These are phyloP conservation scores for Biscutella laevigata DNA, from an alignment of 441 rosid species.

Conservation along the genomic window DNA sequence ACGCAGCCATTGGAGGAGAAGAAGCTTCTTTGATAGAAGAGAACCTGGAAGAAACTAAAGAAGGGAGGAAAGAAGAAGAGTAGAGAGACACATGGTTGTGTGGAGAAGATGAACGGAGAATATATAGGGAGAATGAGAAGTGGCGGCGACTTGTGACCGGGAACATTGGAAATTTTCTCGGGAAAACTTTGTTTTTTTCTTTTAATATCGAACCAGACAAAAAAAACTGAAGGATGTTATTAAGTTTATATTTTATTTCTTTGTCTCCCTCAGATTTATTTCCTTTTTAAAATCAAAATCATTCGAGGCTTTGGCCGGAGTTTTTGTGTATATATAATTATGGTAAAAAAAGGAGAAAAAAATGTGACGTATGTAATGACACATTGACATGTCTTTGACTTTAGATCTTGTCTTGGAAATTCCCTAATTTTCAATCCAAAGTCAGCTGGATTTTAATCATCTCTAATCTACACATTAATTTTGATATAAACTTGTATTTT, in stretches of 20 bases:
- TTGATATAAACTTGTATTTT: too few species aligned
- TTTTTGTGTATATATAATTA: too few species aligned
- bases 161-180: constrained; percentile 36
- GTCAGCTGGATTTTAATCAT: too few species aligned
- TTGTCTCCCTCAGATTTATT: neutral
- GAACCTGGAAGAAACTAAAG: neutral
- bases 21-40: neutral
- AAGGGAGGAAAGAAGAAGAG: constrained; percentile 21
- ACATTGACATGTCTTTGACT: too few species aligned
- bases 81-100: neutral
- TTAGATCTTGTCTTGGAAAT: too few species aligned
- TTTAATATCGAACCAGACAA: neutral
- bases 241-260: neutral
- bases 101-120: constrained; percentile 21
- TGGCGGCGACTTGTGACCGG: constrained; percentile 31
- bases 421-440: too few species aligned
- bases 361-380: too few species aligned
- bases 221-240: neutral
- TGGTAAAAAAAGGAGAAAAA: too few species aligned
- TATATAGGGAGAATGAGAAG: constrained; percentile 30
- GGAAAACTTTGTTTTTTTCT: neutral
- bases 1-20: constrained; percentile 45
- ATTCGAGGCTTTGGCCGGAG: too few species aligned
- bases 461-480: too few species aligned
- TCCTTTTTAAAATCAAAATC: neutral